Evolutionary conservation across 208 protist genomes (phyloP), one percentile per base, ranked within the genome.

Genomic region (Crithidia thermophila): DNA sequence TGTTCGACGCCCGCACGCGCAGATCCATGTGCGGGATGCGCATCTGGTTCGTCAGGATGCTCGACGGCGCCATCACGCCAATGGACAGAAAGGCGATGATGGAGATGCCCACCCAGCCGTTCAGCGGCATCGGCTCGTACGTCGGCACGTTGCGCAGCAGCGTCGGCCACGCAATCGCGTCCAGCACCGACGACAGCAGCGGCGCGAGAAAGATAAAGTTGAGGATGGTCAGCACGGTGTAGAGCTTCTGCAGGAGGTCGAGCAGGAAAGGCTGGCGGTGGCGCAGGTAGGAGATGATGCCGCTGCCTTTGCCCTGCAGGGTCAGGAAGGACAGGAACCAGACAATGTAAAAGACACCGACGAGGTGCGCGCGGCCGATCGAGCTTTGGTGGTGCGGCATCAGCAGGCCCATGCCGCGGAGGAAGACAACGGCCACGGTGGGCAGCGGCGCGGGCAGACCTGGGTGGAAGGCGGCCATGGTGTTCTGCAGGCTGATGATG

Each of bases 111-210:
- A 81, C 55, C 51, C 72, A 76, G 16, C 60, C 42, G 37, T 51
- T 69, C 18, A 69, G 51, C 30, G 16, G 59, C 40, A 79, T 66
- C 23, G 57, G 28, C 39, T 72, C 61, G 66, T 83, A 89, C 1
- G 72, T 82, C 10, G 86, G 80, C 53, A 87, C 50, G 40, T 85
- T 76, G 43, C 65, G 69, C 36, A 88, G 73, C 67, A 87, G 65
- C 2, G 86, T 92, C 23, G 77, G 74, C 71, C 86, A 92, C 18
- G 80, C 82, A 39, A 92, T 62, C 63, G 74, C 67, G 68, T 92
- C 86, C 27, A 84, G 37, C n/a, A 89, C 60, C 0, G 79, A 68
- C 4, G 82, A 87, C 43, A 74, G 52, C 50, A 87, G 66, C 20
- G 77, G 72, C 0, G 74, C 45, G 27, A 77, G 47, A 51, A 92